Conservation (phyloP, 2,329 filamentous ascomycete genomes). For the Dothiorella sarmentorum region DNA sequence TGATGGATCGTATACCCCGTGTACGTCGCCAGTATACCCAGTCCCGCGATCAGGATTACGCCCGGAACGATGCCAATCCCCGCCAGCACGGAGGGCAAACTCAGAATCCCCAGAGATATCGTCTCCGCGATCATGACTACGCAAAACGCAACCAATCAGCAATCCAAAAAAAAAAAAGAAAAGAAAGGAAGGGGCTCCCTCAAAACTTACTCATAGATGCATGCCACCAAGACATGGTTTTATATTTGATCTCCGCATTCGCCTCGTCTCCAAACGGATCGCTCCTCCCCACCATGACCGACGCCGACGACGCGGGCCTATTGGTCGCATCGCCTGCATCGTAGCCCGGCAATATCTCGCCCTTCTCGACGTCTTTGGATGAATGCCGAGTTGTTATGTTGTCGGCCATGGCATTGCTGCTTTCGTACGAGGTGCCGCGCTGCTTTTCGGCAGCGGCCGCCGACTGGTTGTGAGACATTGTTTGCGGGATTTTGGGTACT, state of each 20-base stretch:
- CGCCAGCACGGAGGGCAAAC: constrained; percentile 19
- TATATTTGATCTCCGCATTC: constrained; percentile 47
- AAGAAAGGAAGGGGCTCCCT: too few relatives aligned
- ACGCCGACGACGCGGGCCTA: neutral
- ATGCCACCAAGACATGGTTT: constrained; percentile 46
- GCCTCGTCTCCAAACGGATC: constrained; percentile 29
- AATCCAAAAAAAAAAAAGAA: too few relatives aligned
- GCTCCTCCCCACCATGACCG: neutral
- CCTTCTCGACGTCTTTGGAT: neutral
- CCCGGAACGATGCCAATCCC: constrained; percentile 19
- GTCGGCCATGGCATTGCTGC: neutral
- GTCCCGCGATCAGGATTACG: constrained; percentile 16
- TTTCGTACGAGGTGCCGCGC: constrained; percentile 2
- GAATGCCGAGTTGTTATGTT: neutral
- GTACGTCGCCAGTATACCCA: constrained; percentile 24
- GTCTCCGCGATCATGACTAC: constrained; percentile 57
- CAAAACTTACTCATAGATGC: constrained; percentile 3
- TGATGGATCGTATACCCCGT: constrained; percentile 31
- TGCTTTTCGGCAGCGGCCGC: neutral
- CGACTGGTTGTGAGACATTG: neutral
- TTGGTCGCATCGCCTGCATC: neutral
- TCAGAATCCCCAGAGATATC: constrained; percentile 48
- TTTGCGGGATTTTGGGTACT: neutral
- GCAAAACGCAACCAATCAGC: too few relatives aligned
- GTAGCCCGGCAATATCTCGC: neutral